These are phyloP conservation scores for Fistulinella staudtii DNA, from an alignment of 1,284 basidiomycete genomes.

Conservation along the genomic window DNA sequence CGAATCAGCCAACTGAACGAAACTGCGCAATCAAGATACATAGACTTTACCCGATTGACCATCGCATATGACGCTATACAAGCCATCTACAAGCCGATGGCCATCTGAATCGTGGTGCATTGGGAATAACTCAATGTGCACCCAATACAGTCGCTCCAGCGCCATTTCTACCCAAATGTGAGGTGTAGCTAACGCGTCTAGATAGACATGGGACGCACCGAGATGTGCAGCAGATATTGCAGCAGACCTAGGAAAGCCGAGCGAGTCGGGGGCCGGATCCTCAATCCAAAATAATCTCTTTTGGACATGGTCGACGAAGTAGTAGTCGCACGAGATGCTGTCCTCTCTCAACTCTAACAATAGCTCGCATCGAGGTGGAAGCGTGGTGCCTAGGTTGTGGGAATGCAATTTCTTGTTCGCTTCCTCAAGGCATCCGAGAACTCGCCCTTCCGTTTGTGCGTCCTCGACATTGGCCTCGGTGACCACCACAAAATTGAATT, in stretches of 20 bases:
- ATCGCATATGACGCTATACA: conserved; percentile 36
- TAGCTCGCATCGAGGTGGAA: conserved; percentile 43
- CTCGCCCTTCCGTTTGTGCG: conserved; percentile 27
- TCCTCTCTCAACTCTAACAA: conserved; percentile 44
- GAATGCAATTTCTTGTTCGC: conserved; percentile 30
- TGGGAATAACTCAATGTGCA: conserved; percentile 54
- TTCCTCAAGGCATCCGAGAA: conserved; percentile 32
- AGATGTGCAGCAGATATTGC: conserved; percentile 46
- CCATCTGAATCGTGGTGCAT: conserved; percentile 45
- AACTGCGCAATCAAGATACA: not conserved
- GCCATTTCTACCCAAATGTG: conserved; percentile 35
- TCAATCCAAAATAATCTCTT: conserved; percentile 52
- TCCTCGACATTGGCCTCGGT: conserved; percentile 48
- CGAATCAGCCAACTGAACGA: not conserved
- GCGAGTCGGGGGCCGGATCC: conserved; percentile 34
- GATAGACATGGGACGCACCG: conserved; percentile 35
- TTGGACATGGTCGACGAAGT: conserved; percentile 48
- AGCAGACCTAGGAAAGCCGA: conserved; percentile 42
- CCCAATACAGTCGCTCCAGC: conserved; percentile 52
- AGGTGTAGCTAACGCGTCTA: conserved; percentile 7
- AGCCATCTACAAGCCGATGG: conserved; percentile 36
- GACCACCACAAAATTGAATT: conserved; percentile 34
- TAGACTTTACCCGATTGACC: conserved; percentile 28
- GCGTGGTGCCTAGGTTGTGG: conserved; percentile 31
- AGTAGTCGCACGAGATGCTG: conserved; percentile 45